Evolutionary conservation across 23 red algal species (phyloP).

Genomic region (Porphyridium purpureum): DNA sequence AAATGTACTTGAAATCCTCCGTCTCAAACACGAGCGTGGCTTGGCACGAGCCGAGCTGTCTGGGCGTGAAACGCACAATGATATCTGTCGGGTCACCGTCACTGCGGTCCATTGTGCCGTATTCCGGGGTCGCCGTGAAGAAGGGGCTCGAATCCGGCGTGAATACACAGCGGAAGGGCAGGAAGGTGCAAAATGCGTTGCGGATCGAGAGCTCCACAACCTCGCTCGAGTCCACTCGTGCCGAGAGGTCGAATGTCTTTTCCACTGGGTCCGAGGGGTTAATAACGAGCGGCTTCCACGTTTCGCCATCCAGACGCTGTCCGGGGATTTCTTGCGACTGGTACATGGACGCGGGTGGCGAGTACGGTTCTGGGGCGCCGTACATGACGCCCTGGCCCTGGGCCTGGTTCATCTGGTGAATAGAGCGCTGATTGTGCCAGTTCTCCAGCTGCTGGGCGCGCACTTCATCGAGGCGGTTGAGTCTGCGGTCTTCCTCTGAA

Average conservation of each 20-base stretch:
- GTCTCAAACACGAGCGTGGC: constrained; percentile 1
- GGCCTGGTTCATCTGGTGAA: not conserved
- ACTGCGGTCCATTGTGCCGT: constrained; percentile 1
- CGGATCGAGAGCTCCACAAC: not conserved
- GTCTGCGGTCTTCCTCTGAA: not conserved
- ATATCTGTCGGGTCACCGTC: not conserved
- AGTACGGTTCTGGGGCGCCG: not conserved
- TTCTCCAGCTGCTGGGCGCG: not conserved
- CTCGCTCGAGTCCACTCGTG: not conserved
- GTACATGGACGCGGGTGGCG: not conserved
- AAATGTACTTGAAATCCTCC: not conserved
- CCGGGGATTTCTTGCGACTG: too few relatives aligned
- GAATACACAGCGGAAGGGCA: not conserved
- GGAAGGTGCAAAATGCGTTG: not conserved
- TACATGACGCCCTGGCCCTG: not conserved
- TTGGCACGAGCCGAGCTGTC: not conserved
- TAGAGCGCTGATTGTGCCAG: not conserved
- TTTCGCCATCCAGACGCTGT: not conserved
- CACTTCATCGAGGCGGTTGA: not conserved
- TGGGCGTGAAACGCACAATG: not conserved
- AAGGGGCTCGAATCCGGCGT: not conserved
- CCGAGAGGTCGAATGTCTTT: not conserved
- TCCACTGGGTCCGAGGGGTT: not conserved
- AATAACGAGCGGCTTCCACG: not conserved
- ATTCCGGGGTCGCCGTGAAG: not conserved